Evolutionary conservation across 306 rosid species (phyloP), one percentile per base, ranked within the genome.

Genomic region (Begonia fuchsioides): DNA sequence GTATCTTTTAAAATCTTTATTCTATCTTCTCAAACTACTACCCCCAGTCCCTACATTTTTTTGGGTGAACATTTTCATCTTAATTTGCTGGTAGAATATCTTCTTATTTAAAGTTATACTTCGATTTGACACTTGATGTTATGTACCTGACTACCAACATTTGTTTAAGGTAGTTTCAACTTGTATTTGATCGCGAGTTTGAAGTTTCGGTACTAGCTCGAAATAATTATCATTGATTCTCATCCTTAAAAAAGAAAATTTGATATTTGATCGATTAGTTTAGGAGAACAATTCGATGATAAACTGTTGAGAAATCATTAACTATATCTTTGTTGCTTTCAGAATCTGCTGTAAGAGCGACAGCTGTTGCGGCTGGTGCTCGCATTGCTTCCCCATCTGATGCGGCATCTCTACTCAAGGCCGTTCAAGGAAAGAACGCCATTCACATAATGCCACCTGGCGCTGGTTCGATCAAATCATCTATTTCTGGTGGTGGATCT

Each of bases 351-450:
- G 51, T 80, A 39, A 74, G 81, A 68, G 80, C 76, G 46, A 52
- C 76, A 43, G 72, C 83, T 0, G 76, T 79, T 47, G 83, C 84
- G 49, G 77, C 72, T 59, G 88, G 83, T 19, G 82, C 90, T 15
- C 83, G 72, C 39, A 70, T 76, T 46, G 83, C 70, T 63, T 70
- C 83, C 15, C 68, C 69, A 6, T 71, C 81, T 10, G 83, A 74
- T 57, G 65, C 72, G 53, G 70, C 54, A 39, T 78, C 85, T 44
- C 62, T 67, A 57, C 43, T 56, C 17, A 81, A 73, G 78, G 71
- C 78, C 56, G 67, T 71, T 58, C 81, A 69, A 55, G 77, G 69
- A 18, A 76, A 63, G 68, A 72, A 62, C 35, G 60, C 65, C 14
- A 72, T 59, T 46, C 75, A 67, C 53, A 32, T 61, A 45, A 58